phyloP scores from a whole-genome alignment of 2,329 filamentous ascomycete genomes.

The Colletotrichum kahawae region DNA sequence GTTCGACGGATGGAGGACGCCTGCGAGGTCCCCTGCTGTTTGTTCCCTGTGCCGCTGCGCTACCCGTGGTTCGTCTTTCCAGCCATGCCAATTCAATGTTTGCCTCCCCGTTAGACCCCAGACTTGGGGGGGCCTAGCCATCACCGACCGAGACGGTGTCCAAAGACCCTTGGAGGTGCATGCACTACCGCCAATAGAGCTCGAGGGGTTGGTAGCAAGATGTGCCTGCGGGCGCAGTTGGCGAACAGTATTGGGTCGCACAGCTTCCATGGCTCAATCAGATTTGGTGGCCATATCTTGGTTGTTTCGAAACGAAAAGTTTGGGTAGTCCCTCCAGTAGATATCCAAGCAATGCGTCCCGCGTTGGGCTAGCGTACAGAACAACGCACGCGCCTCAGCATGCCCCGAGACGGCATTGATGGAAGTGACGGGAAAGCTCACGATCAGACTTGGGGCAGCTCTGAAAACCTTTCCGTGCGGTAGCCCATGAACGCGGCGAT shows the following conservation, averaged over 20 bases:
- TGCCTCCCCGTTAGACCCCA: background rate
- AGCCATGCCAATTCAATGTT: background rate
- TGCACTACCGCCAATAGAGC: background rate
- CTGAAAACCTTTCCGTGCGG: background rate
- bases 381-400: background rate
- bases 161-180: background rate
- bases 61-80: background rate
- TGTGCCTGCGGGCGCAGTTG: background rate
- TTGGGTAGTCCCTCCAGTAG: background rate
- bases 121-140: background rate
- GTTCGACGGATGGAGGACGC: background rate
- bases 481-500: accelerated
- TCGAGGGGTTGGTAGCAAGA: background rate
- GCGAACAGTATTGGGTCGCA: background rate
- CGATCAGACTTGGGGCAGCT: background rate
- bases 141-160: background rate
- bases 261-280: background rate
- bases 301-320: background rate
- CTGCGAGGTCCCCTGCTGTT: background rate
- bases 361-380: background rate
- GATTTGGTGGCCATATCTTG: background rate
- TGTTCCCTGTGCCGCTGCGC: background rate
- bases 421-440: background rate
- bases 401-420: background rate
- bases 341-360: background rate